Evolutionary conservation across 192 early-diverging fungal species (phyloP).

Genomic region (Rhizoclosmatium globosum): DNA sequence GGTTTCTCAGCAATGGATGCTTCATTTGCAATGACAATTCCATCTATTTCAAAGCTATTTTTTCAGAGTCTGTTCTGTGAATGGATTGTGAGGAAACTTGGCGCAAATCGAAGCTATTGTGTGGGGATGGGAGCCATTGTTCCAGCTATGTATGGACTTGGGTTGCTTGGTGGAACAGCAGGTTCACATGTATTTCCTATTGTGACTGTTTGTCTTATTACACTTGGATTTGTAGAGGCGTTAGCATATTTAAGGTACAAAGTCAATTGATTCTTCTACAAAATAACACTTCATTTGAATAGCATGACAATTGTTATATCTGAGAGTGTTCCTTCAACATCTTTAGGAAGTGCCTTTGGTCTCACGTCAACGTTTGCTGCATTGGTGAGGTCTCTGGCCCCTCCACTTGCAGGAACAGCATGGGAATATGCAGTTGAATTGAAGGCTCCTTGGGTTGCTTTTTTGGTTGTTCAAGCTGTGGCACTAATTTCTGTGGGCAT

Average conservation of each 20-base stretch:
- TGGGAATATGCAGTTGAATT: constrained; percentile 1
- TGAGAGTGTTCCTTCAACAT: background rate
- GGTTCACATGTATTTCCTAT: background rate
- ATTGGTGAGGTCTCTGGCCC: background rate
- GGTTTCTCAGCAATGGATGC: constrained; percentile 30
- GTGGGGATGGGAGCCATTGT: constrained; percentile 38
- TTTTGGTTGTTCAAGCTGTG: background rate
- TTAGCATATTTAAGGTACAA: constrained; percentile 42
- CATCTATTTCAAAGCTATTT: constrained; percentile 48
- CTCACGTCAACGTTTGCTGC: constrained; percentile 12
- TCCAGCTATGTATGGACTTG: constrained; percentile 29
- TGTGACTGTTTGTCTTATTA: constrained; percentile 21
- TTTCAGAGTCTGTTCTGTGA: constrained; percentile 45
- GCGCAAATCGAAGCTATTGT: constrained; percentile 10
- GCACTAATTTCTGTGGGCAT: too few species aligned
- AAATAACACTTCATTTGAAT: background rate
- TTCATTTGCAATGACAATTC: constrained; percentile 39
- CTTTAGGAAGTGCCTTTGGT: background rate
- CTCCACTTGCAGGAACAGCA: background rate
- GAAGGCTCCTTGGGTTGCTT: constrained; percentile 4
- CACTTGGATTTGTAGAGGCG: constrained; percentile 49
- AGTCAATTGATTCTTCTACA: background rate
- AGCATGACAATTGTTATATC: constrained; percentile 11
- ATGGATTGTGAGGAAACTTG: constrained; percentile 25
- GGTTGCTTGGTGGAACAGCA: constrained; percentile 18